Percentiles rank a stretch among this genome's conserved stretches.
These are phyloP conservation scores for Penicillium paradoxum DNA, from an alignment of 495 filamentous ascomycete species.

Conservation along the genomic window DNA sequence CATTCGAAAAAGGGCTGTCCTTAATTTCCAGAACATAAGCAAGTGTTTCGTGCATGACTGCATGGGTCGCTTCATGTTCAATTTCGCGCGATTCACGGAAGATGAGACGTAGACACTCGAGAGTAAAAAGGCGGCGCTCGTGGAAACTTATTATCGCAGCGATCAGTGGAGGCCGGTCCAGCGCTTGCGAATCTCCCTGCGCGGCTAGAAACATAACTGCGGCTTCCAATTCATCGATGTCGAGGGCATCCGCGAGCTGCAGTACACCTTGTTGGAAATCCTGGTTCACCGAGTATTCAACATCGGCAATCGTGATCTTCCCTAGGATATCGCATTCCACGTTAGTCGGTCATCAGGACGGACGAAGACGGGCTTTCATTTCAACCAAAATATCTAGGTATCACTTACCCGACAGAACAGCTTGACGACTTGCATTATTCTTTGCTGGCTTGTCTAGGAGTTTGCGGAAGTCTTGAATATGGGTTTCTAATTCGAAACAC, in stretches of 20 bases:
- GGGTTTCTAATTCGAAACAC: slow-evolving; percentile 59
- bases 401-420: slow-evolving; percentile 49
- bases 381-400: neutral
- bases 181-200: slow-evolving; percentile 55
- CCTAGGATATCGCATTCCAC: slow-evolving; percentile 41
- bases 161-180: slow-evolving; percentile 65
- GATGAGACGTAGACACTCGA: slow-evolving; percentile 77
- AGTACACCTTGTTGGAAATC: slow-evolving; percentile 78
- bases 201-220: slow-evolving; percentile 66
- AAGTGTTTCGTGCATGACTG: slow-evolving; percentile 38
- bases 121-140: slow-evolving; percentile 65
- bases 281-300: slow-evolving; percentile 75
- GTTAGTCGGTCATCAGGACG: slow-evolving; percentile 29
- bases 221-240: slow-evolving; percentile 84
- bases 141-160: slow-evolving; percentile 83
- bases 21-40: slow-evolving; percentile 43
- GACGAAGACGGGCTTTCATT: neutral
- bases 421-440: slow-evolving; percentile 60
- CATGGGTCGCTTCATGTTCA: slow-evolving; percentile 44
- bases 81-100: slow-evolving; percentile 59
- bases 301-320: slow-evolving; percentile 62
- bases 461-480: slow-evolving; percentile 66
- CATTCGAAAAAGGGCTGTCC: slow-evolving; percentile 38
- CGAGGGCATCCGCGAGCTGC: slow-evolving; percentile 75
- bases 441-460: slow-evolving; percentile 72